Evolutionary conservation across 495 filamentous ascomycete species (phyloP), one percentile per base, ranked within the genome.

Genomic region (Neurospora intermedia): DNA sequence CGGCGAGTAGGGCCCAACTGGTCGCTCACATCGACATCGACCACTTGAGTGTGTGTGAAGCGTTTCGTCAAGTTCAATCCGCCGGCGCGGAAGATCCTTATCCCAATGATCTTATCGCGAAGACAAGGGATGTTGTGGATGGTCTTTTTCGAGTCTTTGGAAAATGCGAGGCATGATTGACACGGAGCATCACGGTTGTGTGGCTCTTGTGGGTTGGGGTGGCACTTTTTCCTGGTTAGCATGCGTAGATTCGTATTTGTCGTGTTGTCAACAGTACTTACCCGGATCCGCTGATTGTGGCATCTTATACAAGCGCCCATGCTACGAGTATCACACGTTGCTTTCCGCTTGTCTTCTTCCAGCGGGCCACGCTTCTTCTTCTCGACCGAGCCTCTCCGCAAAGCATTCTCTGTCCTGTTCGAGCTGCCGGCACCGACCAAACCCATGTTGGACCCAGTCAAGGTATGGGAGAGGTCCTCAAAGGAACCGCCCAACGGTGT

Each of bases 301-400:
- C 84, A 86, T 62, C 84, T 81, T 71, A 84, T 75, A 72, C 84
- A 86, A 3, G 84, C 84, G 31, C 80, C 81, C 39, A 81, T 69
- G 59, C 74, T 80, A 43, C 82, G 78, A 3, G 82, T 83, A 31
- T 78, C 80, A 46, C 75, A 79, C 31, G 80, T 81, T 43, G 80
- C 75, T 42, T 71, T 77, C 23, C 81, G 80, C 16, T 75, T 31
- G 13, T 20, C n/a, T 16, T 78, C 74, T 2, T 72, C 40, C 54
- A 78, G 73, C 2, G 59, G 69, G 39, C 48, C 69, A 6, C 77
- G 69, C 39, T 70, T 71, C 72, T 77, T 78, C 16, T 72, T 72
- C 20, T 69, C 13, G 54, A 66, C 27, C 13, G 54, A 66, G 54
- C 13, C 54, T 66, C 54, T 66, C 54, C 54, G 54, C 54, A 66